These are phyloP conservation scores for Sarocladium strictum DNA, from an alignment of 2,329 filamentous ascomycete genomes.

Conservation along the genomic window DNA sequence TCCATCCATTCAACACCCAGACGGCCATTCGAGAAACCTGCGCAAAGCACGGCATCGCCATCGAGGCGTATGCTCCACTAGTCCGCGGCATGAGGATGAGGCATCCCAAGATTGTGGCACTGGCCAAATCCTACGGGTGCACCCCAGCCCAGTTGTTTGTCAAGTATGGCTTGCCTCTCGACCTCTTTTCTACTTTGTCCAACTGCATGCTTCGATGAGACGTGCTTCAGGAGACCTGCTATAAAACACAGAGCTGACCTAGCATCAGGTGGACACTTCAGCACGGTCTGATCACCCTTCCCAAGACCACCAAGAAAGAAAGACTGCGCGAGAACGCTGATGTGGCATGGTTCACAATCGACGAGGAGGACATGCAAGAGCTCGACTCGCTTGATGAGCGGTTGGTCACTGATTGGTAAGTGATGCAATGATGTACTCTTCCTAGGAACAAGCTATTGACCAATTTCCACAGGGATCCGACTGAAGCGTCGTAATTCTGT, in stretches of 20 bases:
- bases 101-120: constrained; percentile 53
- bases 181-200: too few species aligned
- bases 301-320: constrained; percentile 61
- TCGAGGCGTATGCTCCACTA: constrained; percentile 77
- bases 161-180: constrained; percentile 25
- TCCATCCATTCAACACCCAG: constrained; percentile 77
- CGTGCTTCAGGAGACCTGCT: background rate
- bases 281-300: constrained; percentile 64
- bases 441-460: background rate
- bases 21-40: constrained; percentile 61
- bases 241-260: background rate
- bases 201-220: too few species aligned
- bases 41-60: constrained; percentile 57
- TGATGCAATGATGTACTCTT: constrained; percentile 1
- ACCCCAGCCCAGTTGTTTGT: constrained; percentile 70
- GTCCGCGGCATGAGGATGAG: constrained; percentile 65
- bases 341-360: constrained; percentile 55
- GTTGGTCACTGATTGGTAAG: constrained; percentile 62
- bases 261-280: constrained; percentile 66
- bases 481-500: constrained; percentile 19
- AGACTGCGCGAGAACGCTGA: constrained; percentile 61
- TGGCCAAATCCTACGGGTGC: constrained; percentile 64
- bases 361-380: constrained; percentile 52
- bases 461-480: constrained; percentile 23
- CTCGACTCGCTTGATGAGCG: constrained; percentile 66